Percentiles rank a stretch among this genome's conserved stretches.
phyloP scores from a whole-genome alignment of 345 rosid species.

The Eutrema yunnanense region DNA sequence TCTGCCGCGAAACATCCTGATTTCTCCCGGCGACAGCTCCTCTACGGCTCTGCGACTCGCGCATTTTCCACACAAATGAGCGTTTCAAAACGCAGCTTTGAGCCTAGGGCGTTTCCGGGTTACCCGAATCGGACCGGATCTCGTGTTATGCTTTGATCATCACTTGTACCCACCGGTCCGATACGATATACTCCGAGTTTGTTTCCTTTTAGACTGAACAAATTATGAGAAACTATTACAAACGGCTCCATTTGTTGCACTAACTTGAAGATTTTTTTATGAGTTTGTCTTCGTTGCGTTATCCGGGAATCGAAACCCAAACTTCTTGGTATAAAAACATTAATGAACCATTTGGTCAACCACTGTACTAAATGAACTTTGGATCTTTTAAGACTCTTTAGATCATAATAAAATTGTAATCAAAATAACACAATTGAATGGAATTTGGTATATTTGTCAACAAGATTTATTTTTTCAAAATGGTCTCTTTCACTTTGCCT shows the following conservation, averaged over 20 bases:
- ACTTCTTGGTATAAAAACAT: too few species aligned
- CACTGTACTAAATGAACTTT: too few species aligned
- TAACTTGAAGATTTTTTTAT: too few species aligned
- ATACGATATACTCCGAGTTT: too few species aligned
- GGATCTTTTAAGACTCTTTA: neutral
- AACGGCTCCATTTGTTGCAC: too few species aligned
- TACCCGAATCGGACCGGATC: neutral
- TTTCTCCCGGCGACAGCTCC: constrained; percentile 18
- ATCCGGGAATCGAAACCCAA: too few species aligned
- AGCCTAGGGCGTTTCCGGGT: neutral
- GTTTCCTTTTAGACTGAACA: neutral
- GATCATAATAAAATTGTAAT: neutral
- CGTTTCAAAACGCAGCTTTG: constrained; percentile 17
- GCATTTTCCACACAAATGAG: neutral
- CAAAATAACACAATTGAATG: neutral
- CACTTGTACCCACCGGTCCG: neutral
- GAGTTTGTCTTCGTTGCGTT: too few species aligned
- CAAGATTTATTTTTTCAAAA: neutral
- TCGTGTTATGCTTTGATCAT: neutral
- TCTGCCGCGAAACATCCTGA: constrained; percentile 43
- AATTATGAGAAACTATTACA: too few species aligned
- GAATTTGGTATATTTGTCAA: constrained; percentile 2
- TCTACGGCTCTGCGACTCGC: neutral
- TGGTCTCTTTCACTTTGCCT: constrained; percentile 17
- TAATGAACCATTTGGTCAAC: too few species aligned